Conservation (phyloP, 192 early-diverging fungal genomes). For the Paraglomus brasilianum region DNA sequence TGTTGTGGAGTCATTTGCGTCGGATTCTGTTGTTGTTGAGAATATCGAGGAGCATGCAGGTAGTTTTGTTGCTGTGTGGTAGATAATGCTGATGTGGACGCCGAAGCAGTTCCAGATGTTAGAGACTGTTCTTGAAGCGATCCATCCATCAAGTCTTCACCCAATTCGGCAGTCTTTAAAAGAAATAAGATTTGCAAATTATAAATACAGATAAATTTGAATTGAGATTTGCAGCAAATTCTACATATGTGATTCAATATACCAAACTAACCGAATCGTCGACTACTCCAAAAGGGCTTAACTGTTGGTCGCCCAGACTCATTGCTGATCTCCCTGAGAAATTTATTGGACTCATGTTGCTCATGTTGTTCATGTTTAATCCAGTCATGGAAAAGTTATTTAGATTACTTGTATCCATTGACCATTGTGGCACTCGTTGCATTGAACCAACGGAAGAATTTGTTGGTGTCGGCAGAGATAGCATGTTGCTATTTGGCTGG, state of each 20-base stretch:
- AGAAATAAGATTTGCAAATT: no score
- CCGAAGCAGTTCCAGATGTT: neutral
- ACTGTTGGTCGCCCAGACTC: neutral
- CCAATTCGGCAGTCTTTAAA: neutral
- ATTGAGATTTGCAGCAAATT: no score
- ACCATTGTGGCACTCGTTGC: neutral
- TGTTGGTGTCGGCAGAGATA: constrained; percentile 19
- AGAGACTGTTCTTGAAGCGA: neutral
- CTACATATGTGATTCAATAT: no score
- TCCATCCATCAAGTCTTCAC: constrained; percentile 7
- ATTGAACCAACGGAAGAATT: neutral
- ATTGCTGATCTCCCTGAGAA: neutral
- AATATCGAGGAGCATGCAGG: neutral
- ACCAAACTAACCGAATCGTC: constrained; percentile 7
- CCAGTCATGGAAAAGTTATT: constrained; percentile 1
- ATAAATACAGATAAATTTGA: no score
- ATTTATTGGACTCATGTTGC: neutral
- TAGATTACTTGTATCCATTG: constrained; percentile 12
- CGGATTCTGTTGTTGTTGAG: constrained; percentile 26
- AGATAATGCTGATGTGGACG: constrained; percentile 31
- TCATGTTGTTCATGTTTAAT: no score
- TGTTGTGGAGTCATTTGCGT: constrained; percentile 1
- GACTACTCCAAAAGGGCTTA: constrained; percentile 5
- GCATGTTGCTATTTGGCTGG: constrained; percentile 3
- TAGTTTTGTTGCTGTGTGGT: constrained; percentile 28